Percentiles rank a stretch among this genome's conserved stretches.
Evolutionary conservation across 768 basidiomycete species (phyloP).

Genomic region (Serendipita sp.): DNA sequence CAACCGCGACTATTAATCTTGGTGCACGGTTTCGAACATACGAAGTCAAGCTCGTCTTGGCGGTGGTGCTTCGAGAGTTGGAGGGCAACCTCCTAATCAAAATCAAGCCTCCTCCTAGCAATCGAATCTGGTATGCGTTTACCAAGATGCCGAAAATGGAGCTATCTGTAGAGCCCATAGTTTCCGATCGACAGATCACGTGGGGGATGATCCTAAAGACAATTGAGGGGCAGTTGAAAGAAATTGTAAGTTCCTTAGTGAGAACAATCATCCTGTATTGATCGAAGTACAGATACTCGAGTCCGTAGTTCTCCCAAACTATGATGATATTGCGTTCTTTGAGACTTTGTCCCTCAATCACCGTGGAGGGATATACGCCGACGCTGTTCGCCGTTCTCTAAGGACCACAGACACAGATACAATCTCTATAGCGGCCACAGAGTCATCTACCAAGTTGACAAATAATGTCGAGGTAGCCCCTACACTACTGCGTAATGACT

Average conservation of each 20-base stretch:
- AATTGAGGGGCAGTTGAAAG: conserved; percentile 76
- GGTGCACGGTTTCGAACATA: conserved; percentile 78
- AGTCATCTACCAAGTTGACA: not conserved
- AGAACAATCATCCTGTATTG: not conserved
- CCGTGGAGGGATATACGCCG: conserved; percentile 82
- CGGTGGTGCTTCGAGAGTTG: conserved; percentile 71
- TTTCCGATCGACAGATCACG: conserved; percentile 85
- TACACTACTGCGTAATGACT: not conserved
- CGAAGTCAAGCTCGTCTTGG: conserved; percentile 75
- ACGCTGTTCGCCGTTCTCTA: conserved; percentile 31
- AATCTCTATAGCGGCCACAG: conserved; percentile 3
- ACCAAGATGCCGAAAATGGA: conserved; percentile 80
- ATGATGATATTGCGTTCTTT: conserved; percentile 97
- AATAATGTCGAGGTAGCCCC: conserved; percentile 1
- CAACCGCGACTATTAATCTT: conserved; percentile 72
- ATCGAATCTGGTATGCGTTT: conserved; percentile 92
- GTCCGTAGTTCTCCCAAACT: conserved; percentile 88
- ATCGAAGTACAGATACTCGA: conserved; percentile 55
- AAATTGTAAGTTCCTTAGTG: conserved; percentile 42
- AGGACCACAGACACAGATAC: conserved; percentile 3
- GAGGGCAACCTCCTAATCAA: conserved; percentile 76
- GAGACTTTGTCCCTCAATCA: conserved; percentile 46
- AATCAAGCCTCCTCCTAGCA: conserved; percentile 87
- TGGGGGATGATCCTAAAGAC: conserved; percentile 84
- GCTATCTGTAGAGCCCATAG: conserved; percentile 80